A percentile compares a stretch with the other conserved stretches of the same genome.
Conservation (phyloP, 2,329 filamentous ascomycete genomes). For the Calonectria pauciramosa region DNA sequence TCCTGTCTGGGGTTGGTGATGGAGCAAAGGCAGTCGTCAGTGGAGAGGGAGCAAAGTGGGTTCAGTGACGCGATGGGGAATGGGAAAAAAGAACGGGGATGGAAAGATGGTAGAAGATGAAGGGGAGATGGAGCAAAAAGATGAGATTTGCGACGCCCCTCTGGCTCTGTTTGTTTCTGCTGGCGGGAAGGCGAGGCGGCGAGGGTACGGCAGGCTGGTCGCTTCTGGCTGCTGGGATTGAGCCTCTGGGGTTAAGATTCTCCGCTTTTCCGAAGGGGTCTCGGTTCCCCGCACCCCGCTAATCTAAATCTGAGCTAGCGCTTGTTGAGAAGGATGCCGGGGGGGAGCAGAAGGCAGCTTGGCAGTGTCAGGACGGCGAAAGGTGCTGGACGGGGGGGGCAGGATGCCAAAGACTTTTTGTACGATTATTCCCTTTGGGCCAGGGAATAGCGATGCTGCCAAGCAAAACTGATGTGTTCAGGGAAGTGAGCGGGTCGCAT, state of each 20-base stretch:
- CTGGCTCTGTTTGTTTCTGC: conserved; percentile 9
- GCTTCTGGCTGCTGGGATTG: conserved; percentile 9
- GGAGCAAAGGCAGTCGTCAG: conserved; percentile 15
- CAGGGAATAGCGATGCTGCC: background rate
- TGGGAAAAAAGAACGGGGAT: conserved; percentile 28
- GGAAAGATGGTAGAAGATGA: conserved; percentile 30
- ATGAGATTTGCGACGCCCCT: conserved; percentile 43
- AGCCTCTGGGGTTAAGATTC: conserved; percentile 36
- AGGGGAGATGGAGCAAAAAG: conserved; percentile 33
- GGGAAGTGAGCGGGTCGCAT: conserved; percentile 6
- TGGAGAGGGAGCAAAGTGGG: conserved; percentile 28
- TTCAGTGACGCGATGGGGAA: conserved; percentile 30
- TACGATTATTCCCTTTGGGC: background rate
- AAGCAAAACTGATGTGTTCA: conserved; percentile 9
- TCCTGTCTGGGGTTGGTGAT: conserved; percentile 18
- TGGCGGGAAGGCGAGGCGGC: conserved; percentile 23
- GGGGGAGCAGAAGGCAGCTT: conserved; percentile 18
- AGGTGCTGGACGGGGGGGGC: background rate
- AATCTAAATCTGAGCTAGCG: conserved; percentile 39
- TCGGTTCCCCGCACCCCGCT: conserved; percentile 46
- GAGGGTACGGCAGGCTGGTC: conserved; percentile 20
- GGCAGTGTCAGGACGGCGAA: background rate
- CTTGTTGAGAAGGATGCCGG: conserved; percentile 19
- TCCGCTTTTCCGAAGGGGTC: conserved; percentile 46
- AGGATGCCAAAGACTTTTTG: background rate